Percentiles rank a stretch among this genome's conserved stretches.
These are phyloP conservation scores for Haemoproteus tartakovskyi DNA, from an alignment of 169 alveolate genomes.

Conservation along the genomic window DNA sequence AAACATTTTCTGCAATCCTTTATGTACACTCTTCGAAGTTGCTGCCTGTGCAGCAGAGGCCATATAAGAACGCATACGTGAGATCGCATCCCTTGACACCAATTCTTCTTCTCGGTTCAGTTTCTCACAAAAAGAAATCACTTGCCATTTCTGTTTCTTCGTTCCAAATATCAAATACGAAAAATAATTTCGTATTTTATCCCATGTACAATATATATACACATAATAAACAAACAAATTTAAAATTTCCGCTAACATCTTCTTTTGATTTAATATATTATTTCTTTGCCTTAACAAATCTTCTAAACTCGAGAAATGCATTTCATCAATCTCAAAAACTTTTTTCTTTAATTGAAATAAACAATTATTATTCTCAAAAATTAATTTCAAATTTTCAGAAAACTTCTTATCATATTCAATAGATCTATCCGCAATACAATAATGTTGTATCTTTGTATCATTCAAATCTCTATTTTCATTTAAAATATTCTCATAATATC, in stretches of 20 bases:
- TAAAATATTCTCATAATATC: neutral
- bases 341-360: conserved; percentile 30
- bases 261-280: conserved; percentile 7
- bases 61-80: too few species aligned
- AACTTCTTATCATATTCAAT: conserved; percentile 6
- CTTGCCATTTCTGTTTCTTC: too few species aligned
- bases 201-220: conserved; percentile 50
- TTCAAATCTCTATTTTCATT: conserved; percentile 12
- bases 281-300: conserved; percentile 25
- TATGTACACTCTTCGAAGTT: too few species aligned
- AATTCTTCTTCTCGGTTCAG: too few species aligned
- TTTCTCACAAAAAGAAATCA: too few species aligned
- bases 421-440: conserved; percentile 12
- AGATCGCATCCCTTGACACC: too few species aligned
- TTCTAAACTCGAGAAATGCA: conserved; percentile 20
- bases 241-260: conserved; percentile 25
- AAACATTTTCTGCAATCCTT: too few species aligned
- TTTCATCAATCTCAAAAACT: conserved; percentile 2
- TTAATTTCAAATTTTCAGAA: neutral
- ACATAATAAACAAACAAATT: conserved; percentile 52
- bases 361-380: conserved; percentile 10
- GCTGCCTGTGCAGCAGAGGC: too few species aligned
- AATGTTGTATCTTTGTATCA: conserved; percentile 24
- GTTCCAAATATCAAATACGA: conserved; percentile 20
- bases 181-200: conserved; percentile 35